These are phyloP conservation scores for Coemansia erecta DNA, from an alignment of 192 early-diverging fungal species.

Conservation along the genomic window DNA sequence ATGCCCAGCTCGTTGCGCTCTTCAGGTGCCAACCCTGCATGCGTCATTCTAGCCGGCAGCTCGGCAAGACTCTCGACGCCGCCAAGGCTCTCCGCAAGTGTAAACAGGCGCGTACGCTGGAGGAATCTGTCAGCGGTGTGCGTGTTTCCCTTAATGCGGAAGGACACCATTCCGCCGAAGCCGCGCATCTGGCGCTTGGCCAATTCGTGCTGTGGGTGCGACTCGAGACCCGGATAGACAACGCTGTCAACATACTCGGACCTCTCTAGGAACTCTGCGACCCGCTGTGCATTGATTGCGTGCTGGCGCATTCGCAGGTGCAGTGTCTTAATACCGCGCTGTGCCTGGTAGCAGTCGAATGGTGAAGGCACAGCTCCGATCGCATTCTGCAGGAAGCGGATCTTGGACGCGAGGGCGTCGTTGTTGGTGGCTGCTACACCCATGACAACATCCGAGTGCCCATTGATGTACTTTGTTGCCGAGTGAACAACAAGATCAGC, in stretches of 20 bases:
- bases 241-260: constrained; percentile 74
- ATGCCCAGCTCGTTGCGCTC: constrained; percentile 82
- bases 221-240: constrained; percentile 89
- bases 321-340: constrained; percentile 93
- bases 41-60: constrained; percentile 95
- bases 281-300: constrained; percentile 74
- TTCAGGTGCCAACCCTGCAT: constrained; percentile 85
- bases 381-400: constrained; percentile 95
- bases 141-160: constrained; percentile 84
- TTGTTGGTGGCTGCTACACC: constrained; percentile 85
- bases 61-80: constrained; percentile 95
- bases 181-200: constrained; percentile 87
- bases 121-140: constrained; percentile 84
- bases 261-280: constrained; percentile 78
- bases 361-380: constrained; percentile 92
- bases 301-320: constrained; percentile 94
- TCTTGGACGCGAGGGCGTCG: constrained; percentile 67
- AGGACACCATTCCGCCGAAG: constrained; percentile 96
- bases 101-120: constrained; percentile 74
- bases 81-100: constrained; percentile 94
- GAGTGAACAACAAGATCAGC: constrained; percentile 98
- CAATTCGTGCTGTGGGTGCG: constrained; percentile 89
- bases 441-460: constrained; percentile 98
- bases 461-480: constrained; percentile 98
- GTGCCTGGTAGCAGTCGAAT: constrained; percentile 96